phyloP scores from a whole-genome alignment of 768 basidiomycete species.

The Fistulinella prunicolor region DNA sequence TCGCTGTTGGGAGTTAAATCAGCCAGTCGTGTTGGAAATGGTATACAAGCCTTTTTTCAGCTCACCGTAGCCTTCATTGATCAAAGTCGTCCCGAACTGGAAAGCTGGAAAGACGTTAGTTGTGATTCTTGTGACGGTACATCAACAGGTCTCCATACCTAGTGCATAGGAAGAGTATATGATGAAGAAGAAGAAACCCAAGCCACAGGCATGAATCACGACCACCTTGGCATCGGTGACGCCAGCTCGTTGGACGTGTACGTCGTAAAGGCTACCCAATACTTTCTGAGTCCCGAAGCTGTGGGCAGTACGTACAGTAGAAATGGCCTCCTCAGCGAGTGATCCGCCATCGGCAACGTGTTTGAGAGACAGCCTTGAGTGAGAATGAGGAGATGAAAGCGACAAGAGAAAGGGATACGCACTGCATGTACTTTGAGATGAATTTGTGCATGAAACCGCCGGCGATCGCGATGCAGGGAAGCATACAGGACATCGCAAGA shows the following conservation, averaged over 20 bases:
- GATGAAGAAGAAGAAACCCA: constrained; percentile 79
- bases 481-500: constrained; percentile 73
- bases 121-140: neutral
- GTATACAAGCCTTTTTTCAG: no score
- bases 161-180: constrained; percentile 76
- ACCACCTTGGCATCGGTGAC: constrained; percentile 57
- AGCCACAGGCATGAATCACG: constrained; percentile 53
- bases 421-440: constrained; percentile 64
- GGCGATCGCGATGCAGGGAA: constrained; percentile 78
- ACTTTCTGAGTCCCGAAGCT: constrained; percentile 82
- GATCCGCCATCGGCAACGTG: constrained; percentile 77
- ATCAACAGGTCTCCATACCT: constrained; percentile 35
- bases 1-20: constrained; percentile 37
- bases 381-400: constrained; percentile 1
- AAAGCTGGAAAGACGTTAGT: constrained; percentile 55
- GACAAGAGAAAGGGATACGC: constrained; percentile 27
- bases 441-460: constrained; percentile 73
- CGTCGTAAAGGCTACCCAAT: constrained; percentile 64
- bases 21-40: neutral
- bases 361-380: constrained; percentile 58
- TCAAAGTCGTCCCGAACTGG: constrained; percentile 84
- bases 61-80: constrained; percentile 55
- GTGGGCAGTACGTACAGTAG: constrained; percentile 83
- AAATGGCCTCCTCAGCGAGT: constrained; percentile 91
- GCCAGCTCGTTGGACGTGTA: constrained; percentile 51